phyloP scores from a whole-genome alignment of 1,139 yeast species.

The Hansenula anomala region DNA sequence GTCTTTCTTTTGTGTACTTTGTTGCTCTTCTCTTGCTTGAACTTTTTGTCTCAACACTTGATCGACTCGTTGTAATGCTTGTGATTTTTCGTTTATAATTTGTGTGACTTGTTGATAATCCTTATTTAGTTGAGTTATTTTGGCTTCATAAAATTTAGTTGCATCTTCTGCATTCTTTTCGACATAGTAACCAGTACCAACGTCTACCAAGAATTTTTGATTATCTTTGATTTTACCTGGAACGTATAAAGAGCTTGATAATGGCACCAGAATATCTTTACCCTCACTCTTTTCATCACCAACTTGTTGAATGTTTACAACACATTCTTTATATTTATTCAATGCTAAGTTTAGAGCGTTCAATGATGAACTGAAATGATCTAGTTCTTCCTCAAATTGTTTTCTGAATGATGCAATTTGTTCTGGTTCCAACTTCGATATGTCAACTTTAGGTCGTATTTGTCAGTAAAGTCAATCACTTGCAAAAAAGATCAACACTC shows the following conservation, averaged over 20 bases:
- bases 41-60: conserved; percentile 39
- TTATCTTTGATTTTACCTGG: conserved; percentile 71
- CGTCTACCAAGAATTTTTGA: conserved; percentile 78
- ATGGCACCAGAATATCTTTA: conserved; percentile 69
- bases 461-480: too few relatives aligned
- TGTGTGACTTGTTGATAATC: conserved; percentile 73
- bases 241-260: conserved; percentile 83
- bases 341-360: conserved; percentile 85
- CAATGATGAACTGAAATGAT: conserved; percentile 79
- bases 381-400: conserved; percentile 79
- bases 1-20: too few relatives aligned
- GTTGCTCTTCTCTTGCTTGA: conserved; percentile 14
- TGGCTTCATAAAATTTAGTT: conserved; percentile 63
- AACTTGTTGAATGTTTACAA: conserved; percentile 59
- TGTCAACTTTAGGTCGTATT: too few relatives aligned
- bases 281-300: conserved; percentile 39
- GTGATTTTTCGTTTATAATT: conserved; percentile 62
- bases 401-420: conserved; percentile 82
- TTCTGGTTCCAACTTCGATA: conserved; percentile 70
- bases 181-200: conserved; percentile 94
- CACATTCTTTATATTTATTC: conserved; percentile 77
- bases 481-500: conserved; percentile 3
- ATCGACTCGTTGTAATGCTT: conserved; percentile 44
- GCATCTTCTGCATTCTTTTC: conserved; percentile 74
- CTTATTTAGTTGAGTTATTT: conserved; percentile 65